Evolutionary conservation across 768 basidiomycete genomes (phyloP).

Genomic region (Melanogaster broomeanus): DNA sequence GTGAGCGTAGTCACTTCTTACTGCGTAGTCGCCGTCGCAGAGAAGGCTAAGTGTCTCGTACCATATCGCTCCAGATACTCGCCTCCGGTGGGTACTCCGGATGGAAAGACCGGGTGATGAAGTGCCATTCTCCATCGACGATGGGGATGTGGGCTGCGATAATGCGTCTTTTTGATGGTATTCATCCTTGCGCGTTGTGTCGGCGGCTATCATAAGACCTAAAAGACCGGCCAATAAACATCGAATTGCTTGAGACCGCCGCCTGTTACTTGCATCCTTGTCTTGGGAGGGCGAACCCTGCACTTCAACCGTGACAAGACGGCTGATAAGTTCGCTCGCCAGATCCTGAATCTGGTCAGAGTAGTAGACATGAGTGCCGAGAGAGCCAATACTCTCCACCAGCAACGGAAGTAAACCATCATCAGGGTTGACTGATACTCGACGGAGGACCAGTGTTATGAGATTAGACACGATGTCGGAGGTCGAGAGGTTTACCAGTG

Average conservation of each 20-base stretch:
- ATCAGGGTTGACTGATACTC: slow-evolving; percentile 57
- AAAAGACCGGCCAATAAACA: slow-evolving; percentile 69
- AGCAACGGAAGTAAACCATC: slow-evolving; percentile 68
- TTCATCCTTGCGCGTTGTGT: slow-evolving; percentile 35
- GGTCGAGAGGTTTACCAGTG: slow-evolving; percentile 87
- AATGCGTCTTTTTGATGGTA: slow-evolving; percentile 11
- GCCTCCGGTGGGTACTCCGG: slow-evolving; percentile 56
- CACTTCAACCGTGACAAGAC: slow-evolving; percentile 69
- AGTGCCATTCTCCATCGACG: slow-evolving; percentile 29
- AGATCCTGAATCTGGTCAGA: slow-evolving; percentile 95
- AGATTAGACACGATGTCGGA: slow-evolving; percentile 86
- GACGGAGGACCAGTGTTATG: slow-evolving; percentile 69
- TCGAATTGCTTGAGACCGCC: slow-evolving; percentile 66
- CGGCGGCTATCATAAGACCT: slow-evolving; percentile 68
- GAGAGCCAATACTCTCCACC: slow-evolving; percentile 76
- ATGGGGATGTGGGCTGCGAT: slow-evolving; percentile 22
- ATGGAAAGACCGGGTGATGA: slow-evolving; percentile 28
- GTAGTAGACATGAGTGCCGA: slow-evolving; percentile 93
- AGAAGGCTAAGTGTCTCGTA: slow-evolving; percentile 86
- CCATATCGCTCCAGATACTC: slow-evolving; percentile 83
- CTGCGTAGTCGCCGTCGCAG: slow-evolving; percentile 76
- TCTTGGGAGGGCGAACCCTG: slow-evolving; percentile 52
- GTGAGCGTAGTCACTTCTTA: slow-evolving; percentile 76
- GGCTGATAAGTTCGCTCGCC: slow-evolving; percentile 76
- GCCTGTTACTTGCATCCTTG: slow-evolving; percentile 39